A percentile compares a stretch with the other conserved stretches of the same genome.
Conservation (phyloP, 257 asterid genomes). For the Euphrasia confusa region DNA sequence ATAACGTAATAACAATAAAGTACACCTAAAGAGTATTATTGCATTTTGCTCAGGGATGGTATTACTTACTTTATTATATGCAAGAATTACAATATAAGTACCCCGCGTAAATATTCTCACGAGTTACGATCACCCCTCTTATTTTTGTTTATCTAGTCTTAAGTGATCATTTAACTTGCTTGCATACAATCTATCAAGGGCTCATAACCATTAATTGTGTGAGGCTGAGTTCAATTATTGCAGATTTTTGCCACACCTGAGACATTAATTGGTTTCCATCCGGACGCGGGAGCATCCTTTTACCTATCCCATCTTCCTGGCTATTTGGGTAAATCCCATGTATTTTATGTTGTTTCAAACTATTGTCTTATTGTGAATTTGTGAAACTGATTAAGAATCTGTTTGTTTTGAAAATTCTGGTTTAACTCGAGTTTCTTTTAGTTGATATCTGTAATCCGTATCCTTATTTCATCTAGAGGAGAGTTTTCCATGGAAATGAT, state of each 20-base stretch:
- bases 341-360: conserved; percentile 11
- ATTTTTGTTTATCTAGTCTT: conserved; percentile 12
- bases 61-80: conserved; percentile 6
- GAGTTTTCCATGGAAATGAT: too few species aligned
- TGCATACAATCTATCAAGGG: neutral
- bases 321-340: conserved; percentile 52
- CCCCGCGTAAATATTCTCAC: neutral
- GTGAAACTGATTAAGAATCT: neutral
- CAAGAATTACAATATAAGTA: neutral
- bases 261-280: conserved; percentile 91
- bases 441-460: neutral
- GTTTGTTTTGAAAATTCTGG: conserved; percentile 7
- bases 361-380: neutral
- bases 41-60: neutral
- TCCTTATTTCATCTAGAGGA: too few species aligned
- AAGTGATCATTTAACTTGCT: neutral
- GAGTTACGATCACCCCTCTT: neutral
- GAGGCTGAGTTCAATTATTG: conserved; percentile 19
- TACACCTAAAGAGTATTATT: conserved; percentile 10
- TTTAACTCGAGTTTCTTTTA: neutral
- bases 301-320: conserved; percentile 94
- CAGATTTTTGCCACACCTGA: conserved; percentile 96
- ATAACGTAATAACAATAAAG: neutral
- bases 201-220: conserved; percentile 2
- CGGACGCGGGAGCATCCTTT: conserved; percentile 98